phyloP scores from a whole-genome alignment of 805 yeast species.

The Myxozyma monticola region DNA sequence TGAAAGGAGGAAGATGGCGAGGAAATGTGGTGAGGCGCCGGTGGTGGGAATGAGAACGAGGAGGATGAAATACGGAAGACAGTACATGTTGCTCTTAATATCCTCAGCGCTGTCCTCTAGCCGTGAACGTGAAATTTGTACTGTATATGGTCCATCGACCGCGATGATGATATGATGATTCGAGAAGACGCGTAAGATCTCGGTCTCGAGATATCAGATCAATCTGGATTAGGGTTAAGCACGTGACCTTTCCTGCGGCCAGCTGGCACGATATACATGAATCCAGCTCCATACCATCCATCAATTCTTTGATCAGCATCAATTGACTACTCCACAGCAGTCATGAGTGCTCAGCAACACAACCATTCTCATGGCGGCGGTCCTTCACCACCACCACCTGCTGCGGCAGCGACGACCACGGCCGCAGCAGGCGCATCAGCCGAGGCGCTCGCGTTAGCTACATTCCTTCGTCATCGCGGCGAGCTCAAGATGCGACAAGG shows the following conservation, averaged over 20 bases:
- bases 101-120: too few relatives aligned
- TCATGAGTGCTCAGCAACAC: neutral
- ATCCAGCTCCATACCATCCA: neutral
- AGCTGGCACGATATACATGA: too few relatives aligned
- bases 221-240: too few relatives aligned
- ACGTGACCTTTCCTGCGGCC: too few relatives aligned
- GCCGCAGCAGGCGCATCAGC: neutral
- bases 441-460: conserved; percentile 64
- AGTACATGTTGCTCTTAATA: conserved; percentile 31
- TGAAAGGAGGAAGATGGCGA: conserved; percentile 25
- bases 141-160: too few relatives aligned
- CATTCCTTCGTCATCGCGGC: conserved; percentile 62
- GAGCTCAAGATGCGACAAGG: conserved; percentile 83
- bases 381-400: too few relatives aligned
- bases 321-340: neutral
- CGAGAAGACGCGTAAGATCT: too few relatives aligned
- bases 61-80: conserved; percentile 29
- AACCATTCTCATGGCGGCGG: neutral
- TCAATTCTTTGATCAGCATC: neutral
- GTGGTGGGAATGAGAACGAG: conserved; percentile 31
- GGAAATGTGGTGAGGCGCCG: conserved; percentile 29
- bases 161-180: too few relatives aligned
- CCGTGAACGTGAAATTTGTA: too few relatives aligned
- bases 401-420: neutral
- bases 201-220: too few relatives aligned